Conservation (phyloP, 2,329 filamentous ascomycete species). For the Zymoseptoria tritici region DNA sequence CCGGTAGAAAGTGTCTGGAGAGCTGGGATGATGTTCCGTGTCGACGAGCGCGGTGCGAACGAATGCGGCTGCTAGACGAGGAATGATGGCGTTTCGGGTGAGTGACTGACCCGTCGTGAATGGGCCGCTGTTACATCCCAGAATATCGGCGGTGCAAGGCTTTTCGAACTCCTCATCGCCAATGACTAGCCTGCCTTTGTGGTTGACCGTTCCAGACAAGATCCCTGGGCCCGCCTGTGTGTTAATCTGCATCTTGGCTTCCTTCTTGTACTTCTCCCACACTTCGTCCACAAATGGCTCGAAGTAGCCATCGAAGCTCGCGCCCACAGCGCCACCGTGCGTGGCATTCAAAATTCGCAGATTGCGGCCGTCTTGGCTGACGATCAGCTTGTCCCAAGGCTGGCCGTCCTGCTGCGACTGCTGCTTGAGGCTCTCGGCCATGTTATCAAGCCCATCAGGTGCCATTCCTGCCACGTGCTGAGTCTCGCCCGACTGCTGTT, state of each 20-base stretch:
- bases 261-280: conserved; percentile 43
- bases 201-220: conserved; percentile 43
- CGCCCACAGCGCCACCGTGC: conserved; percentile 41
- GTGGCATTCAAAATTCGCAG: conserved; percentile 42
- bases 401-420: conserved; percentile 51
- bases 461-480: conserved; percentile 54
- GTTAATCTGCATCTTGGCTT: conserved; percentile 48
- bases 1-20: conserved; percentile 29
- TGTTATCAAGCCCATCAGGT: conserved; percentile 48
- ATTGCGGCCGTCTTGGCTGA: conserved; percentile 33
- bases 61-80: conserved; percentile 68
- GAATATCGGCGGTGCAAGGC: conserved; percentile 57
- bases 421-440: conserved; percentile 48
- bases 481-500: conserved; percentile 32
- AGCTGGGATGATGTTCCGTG: conserved; percentile 33
- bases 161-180: conserved; percentile 45
- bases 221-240: conserved; percentile 56
- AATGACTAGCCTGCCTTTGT: conserved; percentile 37
- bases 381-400: conserved; percentile 58
- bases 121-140: conserved; percentile 59
- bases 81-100: conserved; percentile 56
- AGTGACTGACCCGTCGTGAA: conserved; percentile 44
- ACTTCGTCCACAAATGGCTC: conserved; percentile 47
- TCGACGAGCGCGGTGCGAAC: conserved; percentile 64
- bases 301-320: conserved; percentile 48